Evolutionary conservation across 1,284 basidiomycete genomes (phyloP).

Genomic region (Marasmius tenuissimus): DNA sequence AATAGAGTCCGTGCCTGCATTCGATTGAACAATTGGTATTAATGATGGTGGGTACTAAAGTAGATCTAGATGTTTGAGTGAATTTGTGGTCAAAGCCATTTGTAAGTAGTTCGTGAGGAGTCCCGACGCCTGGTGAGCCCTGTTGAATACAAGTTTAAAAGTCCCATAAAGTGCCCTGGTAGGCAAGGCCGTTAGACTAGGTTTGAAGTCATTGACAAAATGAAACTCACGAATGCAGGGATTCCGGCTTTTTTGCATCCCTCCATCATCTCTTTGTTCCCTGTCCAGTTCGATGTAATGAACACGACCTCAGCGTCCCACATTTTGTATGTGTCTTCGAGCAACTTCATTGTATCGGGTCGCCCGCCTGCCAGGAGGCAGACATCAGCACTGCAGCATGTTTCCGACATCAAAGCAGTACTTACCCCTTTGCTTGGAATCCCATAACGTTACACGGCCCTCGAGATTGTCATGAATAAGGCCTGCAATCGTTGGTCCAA

Average conservation of each 20-base stretch:
- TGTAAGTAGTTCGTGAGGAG: too few species aligned
- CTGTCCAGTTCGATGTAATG: conserved; percentile 63
- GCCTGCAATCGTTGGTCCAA: conserved; percentile 73
- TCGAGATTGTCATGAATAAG: conserved; percentile 60
- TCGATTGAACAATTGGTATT: too few species aligned
- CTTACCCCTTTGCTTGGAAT: conserved; percentile 58
- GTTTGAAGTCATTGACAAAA: background rate
- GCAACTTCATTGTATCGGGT: conserved; percentile 46
- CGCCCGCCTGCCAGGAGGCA: conserved; percentile 34
- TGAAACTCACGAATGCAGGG: conserved; percentile 52
- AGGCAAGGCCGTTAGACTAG: background rate
- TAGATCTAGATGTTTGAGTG: too few species aligned
- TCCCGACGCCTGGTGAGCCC: background rate
- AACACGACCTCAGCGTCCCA: conserved; percentile 61
- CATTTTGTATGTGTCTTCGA: conserved; percentile 40
- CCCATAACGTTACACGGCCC: conserved; percentile 61
- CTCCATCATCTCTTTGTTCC: conserved; percentile 69
- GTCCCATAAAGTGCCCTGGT: conserved; percentile 44
- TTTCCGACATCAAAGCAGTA: background rate
- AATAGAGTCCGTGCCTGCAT: too few species aligned
- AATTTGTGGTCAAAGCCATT: too few species aligned
- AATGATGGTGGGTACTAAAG: too few species aligned
- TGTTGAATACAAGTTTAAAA: conserved; percentile 27
- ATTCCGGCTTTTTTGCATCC: conserved; percentile 63
- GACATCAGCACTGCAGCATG: background rate